phyloP scores from a whole-genome alignment of 2,329 filamentous ascomycete species.

The Alternaria solani region DNA sequence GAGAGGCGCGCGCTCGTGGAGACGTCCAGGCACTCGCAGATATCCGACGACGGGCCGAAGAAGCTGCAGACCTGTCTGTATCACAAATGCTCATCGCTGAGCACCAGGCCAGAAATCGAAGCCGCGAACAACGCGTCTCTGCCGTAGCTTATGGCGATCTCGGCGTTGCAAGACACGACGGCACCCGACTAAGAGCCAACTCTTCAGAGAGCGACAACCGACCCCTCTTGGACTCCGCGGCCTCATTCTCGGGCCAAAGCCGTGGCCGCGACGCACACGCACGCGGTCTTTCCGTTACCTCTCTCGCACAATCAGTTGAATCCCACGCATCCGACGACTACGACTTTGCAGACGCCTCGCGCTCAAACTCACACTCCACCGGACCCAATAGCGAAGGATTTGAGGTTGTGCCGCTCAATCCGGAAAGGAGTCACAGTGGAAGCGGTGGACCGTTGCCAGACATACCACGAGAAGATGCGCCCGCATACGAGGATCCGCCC shows the following conservation, averaged over 20 bases:
- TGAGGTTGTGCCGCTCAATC: conserved; percentile 53
- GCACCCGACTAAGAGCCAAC: conserved; percentile 75
- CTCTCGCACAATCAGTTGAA: conserved; percentile 48
- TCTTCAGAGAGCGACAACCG: conserved; percentile 76
- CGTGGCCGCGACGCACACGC: conserved; percentile 46
- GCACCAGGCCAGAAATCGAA: conserved; percentile 61
- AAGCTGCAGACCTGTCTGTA: conserved; percentile 51
- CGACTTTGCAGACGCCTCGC: conserved; percentile 38
- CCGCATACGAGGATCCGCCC: conserved; percentile 58
- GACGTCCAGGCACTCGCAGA: conserved; percentile 73
- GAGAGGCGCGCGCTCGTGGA: conserved; percentile 75
- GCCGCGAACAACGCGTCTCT: conserved; percentile 72
- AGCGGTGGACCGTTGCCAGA: conserved; percentile 36
- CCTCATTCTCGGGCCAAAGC: conserved; percentile 62
- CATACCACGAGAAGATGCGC: conserved; percentile 44
- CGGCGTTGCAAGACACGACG: conserved; percentile 79
- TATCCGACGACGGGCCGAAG: conserved; percentile 60
- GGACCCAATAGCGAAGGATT: conserved; percentile 48
- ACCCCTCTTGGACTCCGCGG: conserved; percentile 75
- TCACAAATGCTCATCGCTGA: conserved; percentile 62
- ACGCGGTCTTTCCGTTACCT: conserved; percentile 55
- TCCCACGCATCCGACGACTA: conserved; percentile 50
- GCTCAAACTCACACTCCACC: conserved; percentile 28
- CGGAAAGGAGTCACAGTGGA: conserved; percentile 45
- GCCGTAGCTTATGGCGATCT: conserved; percentile 80